Evolutionary conservation across 345 rosid genomes (phyloP).

Genomic region (Theobroma cacao): DNA sequence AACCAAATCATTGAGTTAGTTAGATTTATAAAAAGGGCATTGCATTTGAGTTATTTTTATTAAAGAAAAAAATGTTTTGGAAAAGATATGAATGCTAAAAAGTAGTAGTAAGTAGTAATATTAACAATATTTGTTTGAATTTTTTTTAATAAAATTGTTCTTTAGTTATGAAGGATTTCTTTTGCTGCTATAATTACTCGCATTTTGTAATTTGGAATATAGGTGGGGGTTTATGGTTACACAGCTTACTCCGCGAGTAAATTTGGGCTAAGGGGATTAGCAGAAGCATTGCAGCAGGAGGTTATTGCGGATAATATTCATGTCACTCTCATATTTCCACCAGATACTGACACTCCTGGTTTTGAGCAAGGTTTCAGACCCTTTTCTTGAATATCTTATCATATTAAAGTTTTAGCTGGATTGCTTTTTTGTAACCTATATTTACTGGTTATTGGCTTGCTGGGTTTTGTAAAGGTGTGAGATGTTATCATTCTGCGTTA

Average conservation of each 20-base stretch:
- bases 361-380: slow-evolving; percentile 56
- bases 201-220: background rate
- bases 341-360: slow-evolving; percentile 85
- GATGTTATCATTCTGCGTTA: no score
- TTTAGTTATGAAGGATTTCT: background rate
- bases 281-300: slow-evolving; percentile 93
- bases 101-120: no score
- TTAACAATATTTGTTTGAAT: background rate
- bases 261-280: slow-evolving; percentile 83
- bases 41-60: background rate
- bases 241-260: slow-evolving; percentile 84
- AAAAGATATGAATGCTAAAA: background rate
- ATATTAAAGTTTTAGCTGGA: no score
- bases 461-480: no score
- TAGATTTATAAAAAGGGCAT: no score
- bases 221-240: slow-evolving; percentile 93
- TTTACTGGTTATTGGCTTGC: no score
- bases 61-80: no score
- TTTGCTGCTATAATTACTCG: background rate
- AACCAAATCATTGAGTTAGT: background rate
- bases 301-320: slow-evolving; percentile 53
- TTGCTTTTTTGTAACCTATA: no score
- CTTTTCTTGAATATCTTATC: background rate
- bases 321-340: slow-evolving; percentile 76
- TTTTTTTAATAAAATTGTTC: background rate